A percentile compares a stretch with the other conserved stretches of the same genome.
phyloP scores from a whole-genome alignment of 306 rosid genomes.

The Vigna trinervia region DNA sequence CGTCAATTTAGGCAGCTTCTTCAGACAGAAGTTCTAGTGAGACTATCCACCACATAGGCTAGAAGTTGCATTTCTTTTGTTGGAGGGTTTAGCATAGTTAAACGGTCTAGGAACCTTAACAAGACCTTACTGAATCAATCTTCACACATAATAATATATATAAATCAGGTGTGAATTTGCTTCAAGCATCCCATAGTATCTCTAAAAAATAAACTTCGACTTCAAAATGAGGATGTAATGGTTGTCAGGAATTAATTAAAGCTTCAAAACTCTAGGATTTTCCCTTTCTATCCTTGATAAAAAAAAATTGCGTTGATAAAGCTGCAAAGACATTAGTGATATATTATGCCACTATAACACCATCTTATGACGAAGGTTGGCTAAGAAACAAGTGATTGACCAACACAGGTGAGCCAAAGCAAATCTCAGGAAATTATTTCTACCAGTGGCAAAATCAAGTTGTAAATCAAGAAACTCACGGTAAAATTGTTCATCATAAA shows the following conservation, averaged over 20 bases:
- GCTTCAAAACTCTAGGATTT: slow-evolving; percentile 4
- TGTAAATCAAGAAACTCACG: slow-evolving; percentile 60
- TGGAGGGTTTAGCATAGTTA: too few species aligned
- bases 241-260: slow-evolving; percentile 28
- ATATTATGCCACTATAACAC: slow-evolving; percentile 10
- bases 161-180: slow-evolving; percentile 31
- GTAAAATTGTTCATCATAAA: slow-evolving; percentile 82
- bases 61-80: too few species aligned
- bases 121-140: too few species aligned
- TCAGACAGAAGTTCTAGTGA: too few species aligned
- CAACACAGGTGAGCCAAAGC: slow-evolving; percentile 37
- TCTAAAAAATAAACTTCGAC: slow-evolving; percentile 21
- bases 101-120: too few species aligned
- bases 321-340: slow-evolving; percentile 7
- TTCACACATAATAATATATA: neutral
- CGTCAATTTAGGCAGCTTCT: too few species aligned
- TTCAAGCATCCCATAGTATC: slow-evolving; percentile 5
- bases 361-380: neutral
- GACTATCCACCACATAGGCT: too few species aligned
- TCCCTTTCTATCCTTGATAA: slow-evolving; percentile 3
- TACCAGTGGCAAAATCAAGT: slow-evolving; percentile 32
- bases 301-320: neutral
- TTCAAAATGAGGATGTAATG: slow-evolving; percentile 24
- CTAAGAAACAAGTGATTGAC: slow-evolving; percentile 18
- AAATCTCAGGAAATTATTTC: slow-evolving; percentile 23